Evolutionary conservation across 805 yeast species (phyloP).

Genomic region (Candida namnaoensis): DNA sequence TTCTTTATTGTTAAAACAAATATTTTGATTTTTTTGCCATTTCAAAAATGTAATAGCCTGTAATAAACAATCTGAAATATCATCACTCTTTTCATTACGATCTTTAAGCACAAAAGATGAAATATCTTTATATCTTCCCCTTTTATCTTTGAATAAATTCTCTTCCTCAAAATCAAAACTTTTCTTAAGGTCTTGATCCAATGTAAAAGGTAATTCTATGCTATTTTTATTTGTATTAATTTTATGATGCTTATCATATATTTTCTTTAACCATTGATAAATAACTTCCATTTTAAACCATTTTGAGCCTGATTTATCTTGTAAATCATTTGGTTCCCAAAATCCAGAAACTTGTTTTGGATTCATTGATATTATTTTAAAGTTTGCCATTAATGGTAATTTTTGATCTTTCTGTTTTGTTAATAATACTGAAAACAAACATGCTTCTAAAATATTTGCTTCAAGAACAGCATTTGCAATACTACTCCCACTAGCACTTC

Average conservation of each 20-base stretch:
- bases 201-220: neutral
- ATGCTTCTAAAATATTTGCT: conserved; percentile 46
- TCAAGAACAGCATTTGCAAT: conserved; percentile 43
- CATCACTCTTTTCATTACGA: conserved; percentile 14
- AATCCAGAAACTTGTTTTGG: no score
- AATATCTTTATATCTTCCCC: neutral
- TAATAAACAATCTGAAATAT: conserved; percentile 14
- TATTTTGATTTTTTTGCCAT: conserved; percentile 13
- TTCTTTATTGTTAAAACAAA: no score
- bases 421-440: conserved; percentile 26
- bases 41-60: conserved; percentile 16
- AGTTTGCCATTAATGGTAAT: no score
- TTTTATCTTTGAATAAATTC: no score
- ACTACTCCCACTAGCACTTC: conserved; percentile 35
- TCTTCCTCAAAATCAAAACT: no score
- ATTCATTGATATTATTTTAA: no score
- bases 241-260: neutral
- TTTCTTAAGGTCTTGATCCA: no score
- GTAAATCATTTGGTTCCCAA: neutral
- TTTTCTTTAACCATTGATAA: neutral
- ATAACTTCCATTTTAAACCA: neutral
- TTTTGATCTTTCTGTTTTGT: neutral
- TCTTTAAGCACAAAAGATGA: neutral
- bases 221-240: no score
- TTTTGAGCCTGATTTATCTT: neutral